Conservation (phyloP, 108 stramenopile species). For the Chaetoceros tenuissimus region DNA sequence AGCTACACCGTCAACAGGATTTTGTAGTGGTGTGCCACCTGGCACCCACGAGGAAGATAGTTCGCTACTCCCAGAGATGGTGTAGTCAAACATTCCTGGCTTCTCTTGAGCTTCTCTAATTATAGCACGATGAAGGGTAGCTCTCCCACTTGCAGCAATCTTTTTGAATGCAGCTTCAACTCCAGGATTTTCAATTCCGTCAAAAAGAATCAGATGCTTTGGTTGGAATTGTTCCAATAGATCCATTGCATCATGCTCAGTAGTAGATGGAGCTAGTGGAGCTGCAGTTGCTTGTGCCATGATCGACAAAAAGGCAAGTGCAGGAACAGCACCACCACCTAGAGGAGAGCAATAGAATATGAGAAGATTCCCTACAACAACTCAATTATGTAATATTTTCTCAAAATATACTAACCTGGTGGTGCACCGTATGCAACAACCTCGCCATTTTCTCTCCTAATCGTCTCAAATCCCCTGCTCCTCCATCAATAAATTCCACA, state of each 20-base stretch:
- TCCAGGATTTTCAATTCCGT: conserved; percentile 8
- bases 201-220: conserved; percentile 9
- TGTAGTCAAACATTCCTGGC: conserved; percentile 8
- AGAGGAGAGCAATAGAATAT: conserved; percentile 5
- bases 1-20: conserved; percentile 9
- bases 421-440: too few relatives aligned
- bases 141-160: not conserved
- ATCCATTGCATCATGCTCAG: conserved; percentile 6
- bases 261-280: conserved; percentile 4
- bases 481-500: conserved; percentile 6
- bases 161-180: conserved; percentile 7
- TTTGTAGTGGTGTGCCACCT: conserved; percentile 3
- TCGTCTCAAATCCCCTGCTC: not conserved
- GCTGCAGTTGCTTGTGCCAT: conserved; percentile 6
- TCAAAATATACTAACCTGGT: too few relatives aligned
- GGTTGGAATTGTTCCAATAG: conserved; percentile 5
- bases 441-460: too few relatives aligned
- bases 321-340: conserved; percentile 7
- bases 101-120: not conserved
- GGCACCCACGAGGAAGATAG: not conserved
- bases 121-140: conserved; percentile 3
- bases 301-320: conserved; percentile 7
- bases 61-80: too few relatives aligned
- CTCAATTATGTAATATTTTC: too few relatives aligned
- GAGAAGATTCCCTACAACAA: too few relatives aligned